Evolutionary conservation across 768 basidiomycete genomes (phyloP), one percentile per base, ranked within the genome.

Genomic region (Panaeolus cyanescens): DNA sequence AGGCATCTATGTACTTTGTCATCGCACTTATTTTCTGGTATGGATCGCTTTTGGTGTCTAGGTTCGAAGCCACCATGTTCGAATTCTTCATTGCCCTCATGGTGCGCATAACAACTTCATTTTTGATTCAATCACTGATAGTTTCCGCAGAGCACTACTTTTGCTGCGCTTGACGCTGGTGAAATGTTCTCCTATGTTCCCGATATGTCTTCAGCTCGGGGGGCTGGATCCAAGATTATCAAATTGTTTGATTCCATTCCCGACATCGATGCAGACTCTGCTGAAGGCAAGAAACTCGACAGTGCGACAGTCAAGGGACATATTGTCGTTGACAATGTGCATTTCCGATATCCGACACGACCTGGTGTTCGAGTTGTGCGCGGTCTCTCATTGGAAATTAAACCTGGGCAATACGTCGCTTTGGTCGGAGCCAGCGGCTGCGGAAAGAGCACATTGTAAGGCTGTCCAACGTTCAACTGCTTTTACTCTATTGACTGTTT

Each of bases 321-420:
- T 62, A 86, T 96, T 61, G 83, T 81, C 25, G 85, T 96, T 64
- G 89, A 95, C 71, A 82, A 90, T 63, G 82, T 96, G 32, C 85
- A 89, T 70, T 97, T 98, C 85, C 86, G 92, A 13, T 97, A 97
- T 75, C 95, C 95, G 0, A 92, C 92, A 5, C 82, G 95, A 45
- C 91, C 92, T 39, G 86, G 85, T 66, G 87, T 93, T 17, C 90
- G 90, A 54, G 93, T 98, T 17, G 76, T 98, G 62, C 88, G 91
- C 42, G 90, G 86, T 55, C 79, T 98, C 22, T 87, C 85, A n/a
- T 70, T 93, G 56, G 82, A 83, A 39, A 84, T 91, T 31, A 82
- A 90, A 67, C 90, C 91, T 8, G 91, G 91, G 30, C 91, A 88
- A 25, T 93, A 89, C 57, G 85, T 93, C 58, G 92, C 92, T 3